These are phyloP conservation scores for Paxillus rubicundulus DNA, from an alignment of 768 basidiomycete species.

Conservation along the genomic window DNA sequence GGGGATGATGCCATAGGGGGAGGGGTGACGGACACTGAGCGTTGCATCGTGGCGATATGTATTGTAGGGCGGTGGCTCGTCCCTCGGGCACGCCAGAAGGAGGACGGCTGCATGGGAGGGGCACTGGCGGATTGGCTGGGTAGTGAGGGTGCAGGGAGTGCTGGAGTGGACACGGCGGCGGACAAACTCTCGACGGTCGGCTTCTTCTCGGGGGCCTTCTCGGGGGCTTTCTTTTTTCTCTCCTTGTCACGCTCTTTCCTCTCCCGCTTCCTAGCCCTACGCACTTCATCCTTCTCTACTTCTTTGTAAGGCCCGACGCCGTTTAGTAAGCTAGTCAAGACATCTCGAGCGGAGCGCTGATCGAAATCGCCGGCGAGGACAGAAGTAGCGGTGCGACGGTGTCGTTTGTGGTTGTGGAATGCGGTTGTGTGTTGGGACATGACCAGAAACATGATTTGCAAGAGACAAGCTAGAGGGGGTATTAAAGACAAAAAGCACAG, in stretches of 20 bases:
- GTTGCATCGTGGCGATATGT: conserved; percentile 65
- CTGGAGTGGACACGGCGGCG: conserved; percentile 14
- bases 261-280: conserved; percentile 52
- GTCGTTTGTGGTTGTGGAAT: conserved; percentile 32
- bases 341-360: conserved; percentile 63
- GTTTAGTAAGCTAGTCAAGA: conserved; percentile 75
- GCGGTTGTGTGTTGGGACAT: conserved; percentile 10
- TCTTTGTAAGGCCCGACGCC: conserved; percentile 66
- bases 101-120: conserved; percentile 38
- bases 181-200: conserved; percentile 11
- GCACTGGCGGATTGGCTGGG: conserved; percentile 28
- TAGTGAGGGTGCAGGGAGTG: conserved; percentile 13
- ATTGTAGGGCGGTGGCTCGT: conserved; percentile 51
- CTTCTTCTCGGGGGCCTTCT: conserved; percentile 35
- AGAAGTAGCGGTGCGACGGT: conserved; percentile 65
- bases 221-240: conserved; percentile 41
- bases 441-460: conserved; percentile 23
- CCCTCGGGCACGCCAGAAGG: conserved; percentile 63
- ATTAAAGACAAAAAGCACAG: conserved; percentile 26
- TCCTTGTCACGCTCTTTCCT: conserved; percentile 48
- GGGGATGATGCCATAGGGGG: conserved; percentile 67
- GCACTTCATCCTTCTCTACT: conserved; percentile 59
- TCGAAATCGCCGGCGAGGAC: conserved; percentile 79
- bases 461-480: conserved; percentile 8
- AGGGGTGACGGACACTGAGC: conserved; percentile 73